Evolutionary conservation across 805 yeast genomes (phyloP).

Genomic region (Dipodascus geniculatus): DNA sequence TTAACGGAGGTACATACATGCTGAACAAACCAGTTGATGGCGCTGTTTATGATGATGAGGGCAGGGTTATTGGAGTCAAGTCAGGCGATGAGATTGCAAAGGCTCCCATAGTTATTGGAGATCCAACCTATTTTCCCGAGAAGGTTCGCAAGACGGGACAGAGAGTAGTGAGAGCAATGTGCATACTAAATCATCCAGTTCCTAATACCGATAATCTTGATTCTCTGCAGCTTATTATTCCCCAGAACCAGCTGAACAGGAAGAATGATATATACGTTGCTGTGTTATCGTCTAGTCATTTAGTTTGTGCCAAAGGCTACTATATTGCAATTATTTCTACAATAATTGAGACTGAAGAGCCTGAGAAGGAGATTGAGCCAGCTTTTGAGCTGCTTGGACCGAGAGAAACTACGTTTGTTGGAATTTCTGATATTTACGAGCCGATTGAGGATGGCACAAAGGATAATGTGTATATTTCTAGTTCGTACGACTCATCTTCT

Average conservation of each 20-base stretch:
- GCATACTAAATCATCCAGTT: constrained; percentile 81
- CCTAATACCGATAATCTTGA: constrained; percentile 73
- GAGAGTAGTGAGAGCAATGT: constrained; percentile 72
- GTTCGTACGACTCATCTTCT: constrained; percentile 85
- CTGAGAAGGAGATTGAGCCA: constrained; percentile 87
- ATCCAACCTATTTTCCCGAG: constrained; percentile 94
- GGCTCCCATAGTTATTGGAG: constrained; percentile 91
- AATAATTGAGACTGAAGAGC: constrained; percentile 83
- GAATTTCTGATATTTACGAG: constrained; percentile 81
- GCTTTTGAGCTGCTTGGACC: constrained; percentile 86
- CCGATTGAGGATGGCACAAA: constrained; percentile 74
- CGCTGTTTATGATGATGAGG: constrained; percentile 58
- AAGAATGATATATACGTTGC: constrained; percentile 94
- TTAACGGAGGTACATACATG: constrained; percentile 98
- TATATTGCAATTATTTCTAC: constrained; percentile 91
- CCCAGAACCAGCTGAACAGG: constrained; percentile 89
- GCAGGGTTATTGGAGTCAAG: constrained; percentile 72
- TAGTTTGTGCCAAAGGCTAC: constrained; percentile 80
- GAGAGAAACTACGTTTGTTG: constrained; percentile 75
- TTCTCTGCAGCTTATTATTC: constrained; percentile 87
- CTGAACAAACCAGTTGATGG: constrained; percentile 92
- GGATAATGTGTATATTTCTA: constrained; percentile 71
- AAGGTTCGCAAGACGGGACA: constrained; percentile 62
- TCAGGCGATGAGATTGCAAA: constrained; percentile 86
- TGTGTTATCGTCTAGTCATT: constrained; percentile 76